These are phyloP conservation scores for Torulaspora globosa DNA, from an alignment of 1,139 yeast species.

Conservation along the genomic window DNA sequence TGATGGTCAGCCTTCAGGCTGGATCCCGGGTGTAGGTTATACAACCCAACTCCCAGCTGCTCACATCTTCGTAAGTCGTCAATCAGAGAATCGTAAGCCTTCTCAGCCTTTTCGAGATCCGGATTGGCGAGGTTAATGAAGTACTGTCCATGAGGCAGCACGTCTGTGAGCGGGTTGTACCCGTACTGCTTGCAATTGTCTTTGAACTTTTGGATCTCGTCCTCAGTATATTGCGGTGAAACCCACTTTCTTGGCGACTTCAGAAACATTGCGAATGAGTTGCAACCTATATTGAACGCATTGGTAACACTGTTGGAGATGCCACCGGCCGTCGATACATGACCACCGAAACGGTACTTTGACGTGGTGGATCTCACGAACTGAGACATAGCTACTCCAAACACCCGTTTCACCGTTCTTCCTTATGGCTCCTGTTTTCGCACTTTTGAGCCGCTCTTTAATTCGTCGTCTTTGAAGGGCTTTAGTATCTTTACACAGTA, in stretches of 20 bases:
- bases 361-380: slow-evolving; percentile 38
- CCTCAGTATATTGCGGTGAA: slow-evolving; percentile 65
- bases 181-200: slow-evolving; percentile 56
- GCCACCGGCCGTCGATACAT: slow-evolving; percentile 69
- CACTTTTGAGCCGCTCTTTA: not conserved
- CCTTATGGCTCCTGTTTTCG: not conserved
- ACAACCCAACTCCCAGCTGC: slow-evolving; percentile 72
- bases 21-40: slow-evolving; percentile 95
- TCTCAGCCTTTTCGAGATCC: slow-evolving; percentile 69
- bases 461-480: not conserved
- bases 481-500: not conserved
- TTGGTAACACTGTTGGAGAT: slow-evolving; percentile 70
- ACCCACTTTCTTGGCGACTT: slow-evolving; percentile 92
- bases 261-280: slow-evolving; percentile 84
- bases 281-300: slow-evolving; percentile 73
- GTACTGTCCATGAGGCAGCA: slow-evolving; percentile 92
- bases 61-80: slow-evolving; percentile 91
- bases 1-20: slow-evolving; percentile 68
- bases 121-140: slow-evolving; percentile 91
- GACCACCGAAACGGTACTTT: slow-evolving; percentile 70
- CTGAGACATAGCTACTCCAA: slow-evolving; percentile 20
- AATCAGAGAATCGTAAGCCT: slow-evolving; percentile 72
- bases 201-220: slow-evolving; percentile 65
- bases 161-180: slow-evolving; percentile 70
- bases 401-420: not conserved